Evolutionary conservation across 2,329 filamentous ascomycete species (phyloP).

Genomic region (Calonectria henricotiae): DNA sequence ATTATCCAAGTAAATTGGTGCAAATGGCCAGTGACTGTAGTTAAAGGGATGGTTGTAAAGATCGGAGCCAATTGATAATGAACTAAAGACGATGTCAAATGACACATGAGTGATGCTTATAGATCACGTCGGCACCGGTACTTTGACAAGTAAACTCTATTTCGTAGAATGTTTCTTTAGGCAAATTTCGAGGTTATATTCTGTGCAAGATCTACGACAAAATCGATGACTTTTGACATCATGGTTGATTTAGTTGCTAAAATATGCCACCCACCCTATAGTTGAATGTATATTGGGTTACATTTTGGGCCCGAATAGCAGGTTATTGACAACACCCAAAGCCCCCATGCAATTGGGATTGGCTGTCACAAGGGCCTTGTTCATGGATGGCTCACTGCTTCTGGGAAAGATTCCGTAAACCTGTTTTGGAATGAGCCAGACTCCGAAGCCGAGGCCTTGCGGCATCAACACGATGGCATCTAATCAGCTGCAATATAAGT

Average conservation of each 20-base stretch:
- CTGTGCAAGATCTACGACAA: not conserved
- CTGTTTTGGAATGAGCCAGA: not conserved
- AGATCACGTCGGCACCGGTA: not conserved
- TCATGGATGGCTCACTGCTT: not conserved
- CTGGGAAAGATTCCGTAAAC: not conserved
- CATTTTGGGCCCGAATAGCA: conserved; percentile 8
- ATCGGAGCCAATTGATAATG: no score
- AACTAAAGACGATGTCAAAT: no score
- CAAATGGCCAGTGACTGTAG: no score
- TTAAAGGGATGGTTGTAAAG: no score
- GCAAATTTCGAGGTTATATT: not conserved
- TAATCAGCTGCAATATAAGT: not conserved
- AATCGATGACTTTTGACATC: conserved; percentile 14
- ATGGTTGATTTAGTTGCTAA: not conserved
- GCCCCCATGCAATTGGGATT: not conserved
- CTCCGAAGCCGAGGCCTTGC: no score
- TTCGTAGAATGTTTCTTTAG: not conserved
- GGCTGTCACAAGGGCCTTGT: not conserved
- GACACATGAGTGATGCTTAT: no score
- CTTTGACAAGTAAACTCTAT: not conserved
- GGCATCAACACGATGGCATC: not conserved
- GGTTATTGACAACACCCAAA: not conserved
- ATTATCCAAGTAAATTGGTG: no score
- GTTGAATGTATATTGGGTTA: not conserved
- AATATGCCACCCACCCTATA: conserved; percentile 4